Evolutionary conservation across 2,329 filamentous ascomycete genomes (phyloP).

Genomic region (Bipolaris gigantea): DNA sequence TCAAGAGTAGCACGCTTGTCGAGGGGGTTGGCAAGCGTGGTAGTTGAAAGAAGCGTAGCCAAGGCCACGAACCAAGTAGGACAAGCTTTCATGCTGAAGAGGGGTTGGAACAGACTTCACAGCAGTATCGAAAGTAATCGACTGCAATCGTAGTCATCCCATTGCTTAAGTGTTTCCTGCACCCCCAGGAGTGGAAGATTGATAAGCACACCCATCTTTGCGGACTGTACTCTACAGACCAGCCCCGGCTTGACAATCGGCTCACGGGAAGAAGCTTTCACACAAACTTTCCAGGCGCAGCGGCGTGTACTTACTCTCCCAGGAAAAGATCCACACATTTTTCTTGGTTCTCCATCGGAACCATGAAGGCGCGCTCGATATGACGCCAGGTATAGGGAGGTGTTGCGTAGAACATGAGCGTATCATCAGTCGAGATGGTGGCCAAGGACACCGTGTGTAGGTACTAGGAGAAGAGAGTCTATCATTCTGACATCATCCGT

Average conservation of each 20-base stretch:
- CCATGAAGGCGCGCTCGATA: background rate
- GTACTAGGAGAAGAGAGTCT: background rate
- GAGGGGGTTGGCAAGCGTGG: conserved; percentile 13
- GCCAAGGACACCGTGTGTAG: no score
- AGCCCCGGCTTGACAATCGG: background rate
- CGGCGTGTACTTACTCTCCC: no score
- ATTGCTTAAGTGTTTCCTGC: conserved; percentile 3
- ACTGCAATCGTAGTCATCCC: background rate
- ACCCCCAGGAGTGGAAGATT: background rate
- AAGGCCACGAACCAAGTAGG: conserved; percentile 7
- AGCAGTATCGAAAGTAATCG: no score
- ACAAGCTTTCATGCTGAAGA: conserved; percentile 5
- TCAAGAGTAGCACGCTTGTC: conserved; percentile 14
- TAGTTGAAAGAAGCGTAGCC: conserved; percentile 7
- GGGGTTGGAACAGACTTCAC: background rate
- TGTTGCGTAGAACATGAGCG: no score
- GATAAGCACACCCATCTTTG: background rate
- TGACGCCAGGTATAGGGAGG: no score
- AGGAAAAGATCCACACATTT: background rate
- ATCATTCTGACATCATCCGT: background rate
- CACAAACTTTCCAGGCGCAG: background rate
- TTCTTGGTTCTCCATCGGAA: background rate
- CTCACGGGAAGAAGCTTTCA: background rate
- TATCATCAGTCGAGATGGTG: no score
- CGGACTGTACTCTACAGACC: background rate